Percentiles rank a stretch among this genome's conserved stretches.
phyloP scores from a whole-genome alignment of 192 early-diverging fungal species.

The Dispira simplex region DNA sequence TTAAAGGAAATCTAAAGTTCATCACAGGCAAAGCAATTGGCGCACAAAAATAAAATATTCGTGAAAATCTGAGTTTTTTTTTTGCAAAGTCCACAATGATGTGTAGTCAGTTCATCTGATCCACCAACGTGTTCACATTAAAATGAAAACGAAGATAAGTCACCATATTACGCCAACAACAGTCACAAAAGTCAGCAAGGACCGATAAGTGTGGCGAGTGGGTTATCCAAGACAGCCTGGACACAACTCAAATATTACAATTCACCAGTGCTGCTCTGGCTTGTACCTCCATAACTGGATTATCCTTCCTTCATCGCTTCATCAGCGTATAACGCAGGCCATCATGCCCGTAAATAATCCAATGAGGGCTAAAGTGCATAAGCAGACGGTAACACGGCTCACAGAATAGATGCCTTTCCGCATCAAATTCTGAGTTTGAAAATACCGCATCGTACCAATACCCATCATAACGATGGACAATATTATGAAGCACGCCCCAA shows the following conservation, averaged over 20 bases:
- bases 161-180: no score
- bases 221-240: not conserved
- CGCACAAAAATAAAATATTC: no score
- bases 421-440: constrained; percentile 49
- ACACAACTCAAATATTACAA: not conserved
- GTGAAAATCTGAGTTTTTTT: no score
- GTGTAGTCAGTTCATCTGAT: no score
- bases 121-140: no score
- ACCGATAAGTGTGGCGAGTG: no score
- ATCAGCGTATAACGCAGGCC: constrained; percentile 19
- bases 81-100: no score
- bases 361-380: constrained; percentile 23
- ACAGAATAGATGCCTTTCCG: constrained; percentile 53
- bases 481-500: constrained; percentile 36
- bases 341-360: constrained; percentile 26
- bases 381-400: constrained; percentile 34
- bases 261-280: not conserved
- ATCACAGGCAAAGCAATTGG: no score
- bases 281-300: not conserved
- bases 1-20: no score
- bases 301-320: not conserved
- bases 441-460: constrained; percentile 49
- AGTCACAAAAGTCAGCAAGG: no score
- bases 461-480: constrained; percentile 46
- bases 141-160: no score